Evolutionary conservation across 2,329 filamentous ascomycete genomes (phyloP).

Genomic region (Xylariaceae sp.): DNA sequence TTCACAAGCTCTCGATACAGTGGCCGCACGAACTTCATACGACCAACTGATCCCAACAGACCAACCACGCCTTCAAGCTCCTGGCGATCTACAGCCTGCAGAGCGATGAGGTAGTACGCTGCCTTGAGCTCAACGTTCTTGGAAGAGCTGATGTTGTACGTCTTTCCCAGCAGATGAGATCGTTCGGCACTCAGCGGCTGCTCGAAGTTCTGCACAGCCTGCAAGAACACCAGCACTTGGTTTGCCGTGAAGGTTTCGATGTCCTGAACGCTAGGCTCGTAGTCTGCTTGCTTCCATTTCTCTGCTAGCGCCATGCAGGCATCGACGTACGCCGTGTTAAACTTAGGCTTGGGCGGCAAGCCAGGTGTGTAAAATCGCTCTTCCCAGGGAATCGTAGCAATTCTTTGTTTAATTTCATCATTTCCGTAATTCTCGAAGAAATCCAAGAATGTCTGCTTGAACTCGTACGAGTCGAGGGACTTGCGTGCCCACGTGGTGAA

Average conservation of each 20-base stretch:
- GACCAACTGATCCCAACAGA: slow-evolving; percentile 74
- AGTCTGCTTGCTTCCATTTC: slow-evolving; percentile 68
- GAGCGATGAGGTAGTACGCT: slow-evolving; percentile 74
- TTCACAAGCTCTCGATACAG: slow-evolving; percentile 73
- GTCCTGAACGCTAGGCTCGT: slow-evolving; percentile 64
- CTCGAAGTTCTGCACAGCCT: slow-evolving; percentile 66
- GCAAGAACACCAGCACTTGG: slow-evolving; percentile 88
- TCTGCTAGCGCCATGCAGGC: slow-evolving; percentile 77
- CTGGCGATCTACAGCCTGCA: slow-evolving; percentile 66
- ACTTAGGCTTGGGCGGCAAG: slow-evolving; percentile 82
- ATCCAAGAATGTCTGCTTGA: slow-evolving; percentile 79
- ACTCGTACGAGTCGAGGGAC: slow-evolving; percentile 90
- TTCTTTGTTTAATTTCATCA: slow-evolving; percentile 56
- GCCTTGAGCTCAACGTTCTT: slow-evolving; percentile 83
- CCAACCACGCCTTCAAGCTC: slow-evolving; percentile 69
- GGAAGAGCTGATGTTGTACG: slow-evolving; percentile 70
- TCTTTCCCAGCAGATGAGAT: slow-evolving; percentile 66
- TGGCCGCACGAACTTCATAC: slow-evolving; percentile 96
- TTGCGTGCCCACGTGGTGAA: slow-evolving; percentile 81
- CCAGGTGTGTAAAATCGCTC: slow-evolving; percentile 84
- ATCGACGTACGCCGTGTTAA: slow-evolving; percentile 84
- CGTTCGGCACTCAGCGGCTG: slow-evolving; percentile 60
- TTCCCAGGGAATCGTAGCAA: slow-evolving; percentile 82
- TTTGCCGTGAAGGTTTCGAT: slow-evolving; percentile 74
- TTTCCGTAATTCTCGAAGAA: slow-evolving; percentile 73